phyloP scores from a whole-genome alignment of 148 eudicot genomes.

The Salicornia ramosissima region DNA sequence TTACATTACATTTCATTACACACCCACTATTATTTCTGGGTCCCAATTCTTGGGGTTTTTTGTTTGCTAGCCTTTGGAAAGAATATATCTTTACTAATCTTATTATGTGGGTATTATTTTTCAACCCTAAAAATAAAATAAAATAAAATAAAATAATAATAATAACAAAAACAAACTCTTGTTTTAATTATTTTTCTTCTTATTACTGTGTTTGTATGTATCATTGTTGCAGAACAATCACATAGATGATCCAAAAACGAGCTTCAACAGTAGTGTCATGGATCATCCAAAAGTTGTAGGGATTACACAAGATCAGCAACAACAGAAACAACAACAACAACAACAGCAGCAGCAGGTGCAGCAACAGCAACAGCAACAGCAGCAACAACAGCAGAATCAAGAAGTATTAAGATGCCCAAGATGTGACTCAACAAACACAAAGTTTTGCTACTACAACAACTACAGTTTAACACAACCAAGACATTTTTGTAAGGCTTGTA shows the following conservation, averaged over 20 bases:
- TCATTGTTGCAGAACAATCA: conserved; percentile 19
- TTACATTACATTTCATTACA: conserved; percentile 3
- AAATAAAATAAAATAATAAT: not conserved
- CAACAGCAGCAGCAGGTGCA: conserved; percentile 11
- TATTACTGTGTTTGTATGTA: not conserved
- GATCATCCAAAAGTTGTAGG: conserved; percentile 16
- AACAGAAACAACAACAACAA: conserved; percentile 4
- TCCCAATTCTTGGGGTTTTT: conserved; percentile 18
- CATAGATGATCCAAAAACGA: conserved; percentile 21
- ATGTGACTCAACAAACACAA: conserved; percentile 43
- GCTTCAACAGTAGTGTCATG: conserved; percentile 17
- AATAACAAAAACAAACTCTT: not conserved
- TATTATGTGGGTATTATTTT: conserved; percentile 14
- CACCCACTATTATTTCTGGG: conserved; percentile 20
- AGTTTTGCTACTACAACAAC: conserved; percentile 55
- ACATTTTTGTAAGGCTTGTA: conserved; percentile 66
- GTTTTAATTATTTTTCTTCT: conserved; percentile 2
- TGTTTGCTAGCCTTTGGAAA: conserved; percentile 35
- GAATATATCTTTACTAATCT: conserved; percentile 20
- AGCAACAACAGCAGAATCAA: conserved; percentile 21
- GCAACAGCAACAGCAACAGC: conserved; percentile 11
- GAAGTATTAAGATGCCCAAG: conserved; percentile 35
- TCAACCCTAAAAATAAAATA: conserved; percentile 19
- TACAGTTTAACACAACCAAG: conserved; percentile 46
- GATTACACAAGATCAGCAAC: conserved; percentile 17